Conservation (phyloP, 2,329 filamentous ascomycete genomes). For the Phyllosticta citrichinensis region DNA sequence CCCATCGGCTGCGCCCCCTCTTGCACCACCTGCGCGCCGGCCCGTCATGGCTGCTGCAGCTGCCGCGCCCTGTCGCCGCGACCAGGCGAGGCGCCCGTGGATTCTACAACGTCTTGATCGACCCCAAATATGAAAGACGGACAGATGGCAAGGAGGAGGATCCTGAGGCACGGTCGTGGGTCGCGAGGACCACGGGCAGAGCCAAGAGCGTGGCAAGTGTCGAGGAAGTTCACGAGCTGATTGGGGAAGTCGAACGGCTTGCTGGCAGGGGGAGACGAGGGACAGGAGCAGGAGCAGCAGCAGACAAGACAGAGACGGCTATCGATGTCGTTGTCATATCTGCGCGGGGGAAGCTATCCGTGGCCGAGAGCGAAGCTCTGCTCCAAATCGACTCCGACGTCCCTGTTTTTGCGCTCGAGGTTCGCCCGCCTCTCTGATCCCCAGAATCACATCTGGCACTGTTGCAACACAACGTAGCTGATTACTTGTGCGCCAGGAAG, state of each 20-base stretch:
- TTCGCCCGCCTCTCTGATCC: slow-evolving; percentile 11
- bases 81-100: slow-evolving; percentile 35
- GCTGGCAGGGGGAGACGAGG: slow-evolving; percentile 16
- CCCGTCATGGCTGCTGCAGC: slow-evolving; percentile 56
- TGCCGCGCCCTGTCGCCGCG: slow-evolving; percentile 43
- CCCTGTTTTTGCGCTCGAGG: slow-evolving; percentile 49
- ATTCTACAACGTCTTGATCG: slow-evolving; percentile 55
- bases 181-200: neutral
- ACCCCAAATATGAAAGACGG: slow-evolving; percentile 43
- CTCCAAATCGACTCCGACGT: slow-evolving; percentile 43
- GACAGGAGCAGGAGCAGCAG: slow-evolving; percentile 11
- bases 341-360: neutral
- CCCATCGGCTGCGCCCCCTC: slow-evolving; percentile 36
- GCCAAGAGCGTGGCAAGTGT: slow-evolving; percentile 45
- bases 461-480: neutral
- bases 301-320: slow-evolving; percentile 20
- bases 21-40: slow-evolving; percentile 58
- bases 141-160: neutral
- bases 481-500: slow-evolving; percentile 31
- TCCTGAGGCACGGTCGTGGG: slow-evolving; percentile 16
- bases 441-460: neutral
- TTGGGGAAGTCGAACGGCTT: slow-evolving; percentile 40
- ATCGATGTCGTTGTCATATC: slow-evolving; percentile 52
- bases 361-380: slow-evolving; percentile 46
- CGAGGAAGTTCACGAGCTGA: slow-evolving; percentile 43